Base-by-base conservation (phyloP, 2,329 filamentous ascomycete genomes). In the Penicillium sp. region DNA sequence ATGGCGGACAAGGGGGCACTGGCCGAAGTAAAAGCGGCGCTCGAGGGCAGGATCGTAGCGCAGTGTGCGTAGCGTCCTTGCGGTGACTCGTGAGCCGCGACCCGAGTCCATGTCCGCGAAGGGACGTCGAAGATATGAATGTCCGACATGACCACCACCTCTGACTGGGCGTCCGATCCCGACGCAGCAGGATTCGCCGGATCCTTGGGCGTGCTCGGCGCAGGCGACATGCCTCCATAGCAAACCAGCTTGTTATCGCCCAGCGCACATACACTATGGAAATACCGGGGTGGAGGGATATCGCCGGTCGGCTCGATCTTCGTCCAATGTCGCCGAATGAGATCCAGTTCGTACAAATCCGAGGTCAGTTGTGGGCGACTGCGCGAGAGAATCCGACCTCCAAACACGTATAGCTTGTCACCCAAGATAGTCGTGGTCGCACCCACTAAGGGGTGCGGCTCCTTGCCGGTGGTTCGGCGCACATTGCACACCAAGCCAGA, bases 11-110 rank as follows among this genome's bases (percentile, higher is more conserved):
- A 79, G 0, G 94, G 90, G 0, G 93, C 92, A 69, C 87, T 90
- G 54, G 90, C 85, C 0, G 94, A 97, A 1, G 91, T 88, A 71
- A 98, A 98, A 0, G 88, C 85, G 8, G 93, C 92, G 11, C 91
- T 90, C 0, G 95, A 97, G 0, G 93, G 92, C 7, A 98, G 78
- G 43, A 99, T 91, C 25, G 92, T 92, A 7, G 95, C 95, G 75
- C 95, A 99, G 73, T 99, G 95, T 1, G 95, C 95, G 77, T 99
- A 99, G 59, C 95, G 88, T 41, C 95, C 95, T 76, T 98, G 92
- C 0, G 95, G 95, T 0, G 91, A 84, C 57, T 97, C 92, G 49
- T 87, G 84, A 0, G 92, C 88, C 0, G 88, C 85, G 45, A 99
- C 87, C 61, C 88, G 91, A 20, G 90, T 94, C 95, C 95, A 99